These are phyloP conservation scores for Didymella keratinophila DNA, from an alignment of 2,329 filamentous ascomycete species.

Conservation along the genomic window DNA sequence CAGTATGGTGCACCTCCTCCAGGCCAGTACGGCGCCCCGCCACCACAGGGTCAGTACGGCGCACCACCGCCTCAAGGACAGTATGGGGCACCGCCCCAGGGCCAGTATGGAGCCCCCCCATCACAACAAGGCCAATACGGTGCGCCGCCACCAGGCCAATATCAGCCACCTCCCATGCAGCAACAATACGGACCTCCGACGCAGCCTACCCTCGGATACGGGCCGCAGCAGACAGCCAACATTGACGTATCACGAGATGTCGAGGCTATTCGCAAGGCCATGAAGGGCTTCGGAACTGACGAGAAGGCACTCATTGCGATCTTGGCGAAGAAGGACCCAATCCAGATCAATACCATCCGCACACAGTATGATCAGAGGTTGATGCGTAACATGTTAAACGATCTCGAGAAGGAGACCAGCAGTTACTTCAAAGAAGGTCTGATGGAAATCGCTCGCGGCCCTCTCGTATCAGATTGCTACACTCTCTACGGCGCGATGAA, in stretches of 20 bases:
- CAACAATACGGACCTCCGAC: constrained; percentile 48
- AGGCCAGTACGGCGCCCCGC: not conserved
- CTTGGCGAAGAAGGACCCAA: constrained; percentile 76
- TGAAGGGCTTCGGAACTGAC: constrained; percentile 94
- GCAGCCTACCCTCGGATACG: constrained; percentile 74
- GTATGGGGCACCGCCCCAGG: too few relatives aligned
- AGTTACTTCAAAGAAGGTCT: constrained; percentile 78
- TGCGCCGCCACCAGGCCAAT: constrained; percentile 37
- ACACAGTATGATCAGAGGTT: constrained; percentile 70
- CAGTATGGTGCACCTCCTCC: constrained; percentile 34
- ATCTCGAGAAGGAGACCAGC: constrained; percentile 78
- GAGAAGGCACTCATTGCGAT: constrained; percentile 77
- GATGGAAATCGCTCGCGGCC: constrained; percentile 78
- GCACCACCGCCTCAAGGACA: constrained; percentile 38
- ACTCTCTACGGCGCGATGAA: constrained; percentile 75
- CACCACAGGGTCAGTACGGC: constrained; percentile 36
- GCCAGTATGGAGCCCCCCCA: constrained; percentile 47
- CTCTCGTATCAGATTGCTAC: constrained; percentile 77
- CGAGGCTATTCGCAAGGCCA: constrained; percentile 76
- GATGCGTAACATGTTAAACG: constrained; percentile 72
- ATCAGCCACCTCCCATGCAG: constrained; percentile 31
- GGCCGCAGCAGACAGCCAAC: constrained; percentile 65
- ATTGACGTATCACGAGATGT: constrained; percentile 73
- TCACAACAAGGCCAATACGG: constrained; percentile 42
- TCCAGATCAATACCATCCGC: constrained; percentile 72